Percentiles rank a stretch among this genome's conserved stretches.
Evolutionary conservation across 2,329 filamentous ascomycete species (phyloP).

Genomic region (Aspergillus sclerotialis): DNA sequence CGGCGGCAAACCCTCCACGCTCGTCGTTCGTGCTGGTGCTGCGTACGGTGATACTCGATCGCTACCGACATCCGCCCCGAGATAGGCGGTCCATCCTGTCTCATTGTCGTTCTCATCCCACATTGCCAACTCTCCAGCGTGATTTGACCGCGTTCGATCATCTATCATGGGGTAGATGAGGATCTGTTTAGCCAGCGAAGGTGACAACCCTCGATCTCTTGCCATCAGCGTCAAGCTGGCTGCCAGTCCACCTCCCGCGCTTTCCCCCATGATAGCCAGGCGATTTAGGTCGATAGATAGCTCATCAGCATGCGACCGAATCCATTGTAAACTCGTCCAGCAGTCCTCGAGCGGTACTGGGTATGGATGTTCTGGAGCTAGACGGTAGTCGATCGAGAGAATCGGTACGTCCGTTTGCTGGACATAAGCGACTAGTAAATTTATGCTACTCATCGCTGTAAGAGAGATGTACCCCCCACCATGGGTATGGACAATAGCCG

Average conservation of each 20-base stretch:
- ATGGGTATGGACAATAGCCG: slow-evolving; percentile 33
- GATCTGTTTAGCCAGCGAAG: slow-evolving; percentile 4
- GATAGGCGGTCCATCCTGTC: not conserved
- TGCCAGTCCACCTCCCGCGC: slow-evolving; percentile 52
- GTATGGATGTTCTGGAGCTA: slow-evolving; percentile 36
- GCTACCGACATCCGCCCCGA: not conserved
- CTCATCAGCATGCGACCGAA: slow-evolving; percentile 19
- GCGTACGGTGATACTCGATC: slow-evolving; percentile 2
- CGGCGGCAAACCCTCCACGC: slow-evolving; percentile 1
- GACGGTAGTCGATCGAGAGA: slow-evolving; percentile 37
- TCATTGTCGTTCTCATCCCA: slow-evolving; percentile 1
- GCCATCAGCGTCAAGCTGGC: slow-evolving; percentile 19
- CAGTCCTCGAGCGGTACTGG: slow-evolving; percentile 35
- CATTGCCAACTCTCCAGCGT: not conserved
- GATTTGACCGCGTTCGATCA: slow-evolving; percentile 2
- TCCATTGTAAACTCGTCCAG: slow-evolving; percentile 32
- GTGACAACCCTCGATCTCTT: slow-evolving; percentile 1
- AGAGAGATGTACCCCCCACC: slow-evolving; percentile 36
- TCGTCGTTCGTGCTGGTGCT: slow-evolving; percentile 1
- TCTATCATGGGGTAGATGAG: slow-evolving; percentile 7
- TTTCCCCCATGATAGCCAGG: slow-evolving; percentile 50
- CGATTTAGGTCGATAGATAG: slow-evolving; percentile 41
- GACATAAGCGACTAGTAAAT: slow-evolving; percentile 18
- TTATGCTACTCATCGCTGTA: slow-evolving; percentile 17
- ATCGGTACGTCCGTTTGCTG: slow-evolving; percentile 21